Evolutionary conservation across 345 rosid genomes (phyloP).

Genomic region (Durio zibethinus): DNA sequence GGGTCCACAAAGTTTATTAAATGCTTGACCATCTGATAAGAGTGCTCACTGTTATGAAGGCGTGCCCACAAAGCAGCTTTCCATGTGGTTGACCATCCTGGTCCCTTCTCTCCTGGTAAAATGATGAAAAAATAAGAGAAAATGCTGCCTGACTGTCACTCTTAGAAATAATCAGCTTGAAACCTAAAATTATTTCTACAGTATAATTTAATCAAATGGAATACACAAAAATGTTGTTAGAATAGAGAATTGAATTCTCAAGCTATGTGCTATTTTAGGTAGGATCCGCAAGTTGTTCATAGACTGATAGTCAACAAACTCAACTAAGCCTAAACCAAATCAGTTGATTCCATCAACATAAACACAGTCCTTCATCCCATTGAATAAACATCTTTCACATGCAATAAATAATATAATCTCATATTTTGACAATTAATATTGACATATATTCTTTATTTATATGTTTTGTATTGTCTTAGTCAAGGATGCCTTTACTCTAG

Average conservation of each 20-base stretch:
- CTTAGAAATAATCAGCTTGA: background rate
- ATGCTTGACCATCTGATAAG: constrained; percentile 73
- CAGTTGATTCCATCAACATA: background rate
- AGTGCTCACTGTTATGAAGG: constrained; percentile 69
- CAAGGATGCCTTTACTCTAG: background rate
- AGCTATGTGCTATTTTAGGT: background rate
- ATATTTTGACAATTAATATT: background rate
- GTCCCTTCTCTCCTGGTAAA: constrained; percentile 76
- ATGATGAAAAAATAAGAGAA: background rate
- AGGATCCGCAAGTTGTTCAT: background rate
- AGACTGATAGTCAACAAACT: background rate
- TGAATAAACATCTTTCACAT: background rate
- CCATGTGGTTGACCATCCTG: constrained; percentile 96
- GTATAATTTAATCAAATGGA: background rate
- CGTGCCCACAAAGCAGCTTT: constrained; percentile 88
- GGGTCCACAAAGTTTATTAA: constrained; percentile 81
- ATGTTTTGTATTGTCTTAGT: background rate
- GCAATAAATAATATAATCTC: background rate
- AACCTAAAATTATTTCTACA: background rate
- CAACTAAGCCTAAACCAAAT: background rate
- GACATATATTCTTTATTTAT: background rate
- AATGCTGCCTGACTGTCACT: background rate
- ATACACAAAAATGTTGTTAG: background rate
- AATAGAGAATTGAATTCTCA: background rate
- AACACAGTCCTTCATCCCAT: background rate